Conservation (phyloP, 1,284 basidiomycete genomes). For the Ganoderma sinense region DNA sequence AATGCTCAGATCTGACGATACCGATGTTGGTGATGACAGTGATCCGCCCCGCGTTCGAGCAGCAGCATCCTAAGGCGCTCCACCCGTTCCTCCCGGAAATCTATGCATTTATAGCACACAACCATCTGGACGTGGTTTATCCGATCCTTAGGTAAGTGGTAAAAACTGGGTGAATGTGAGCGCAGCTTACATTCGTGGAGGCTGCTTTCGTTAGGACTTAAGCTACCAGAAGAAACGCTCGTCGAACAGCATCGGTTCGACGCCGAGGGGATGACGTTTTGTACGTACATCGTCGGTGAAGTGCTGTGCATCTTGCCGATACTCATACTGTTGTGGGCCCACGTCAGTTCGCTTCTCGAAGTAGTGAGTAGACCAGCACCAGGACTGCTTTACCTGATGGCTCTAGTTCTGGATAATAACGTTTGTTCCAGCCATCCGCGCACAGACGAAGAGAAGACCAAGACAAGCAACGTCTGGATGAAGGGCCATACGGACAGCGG, state of each 20-base stretch:
- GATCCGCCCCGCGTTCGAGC: constrained; percentile 39
- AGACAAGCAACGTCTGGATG: constrained; percentile 62
- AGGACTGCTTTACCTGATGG: not conserved
- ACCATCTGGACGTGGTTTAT: constrained; percentile 36
- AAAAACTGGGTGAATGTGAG: too few relatives aligned
- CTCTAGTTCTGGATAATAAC: too few relatives aligned
- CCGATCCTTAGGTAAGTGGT: not conserved
- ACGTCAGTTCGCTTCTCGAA: constrained; percentile 42
- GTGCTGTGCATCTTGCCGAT: too few relatives aligned
- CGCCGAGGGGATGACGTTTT: constrained; percentile 35
- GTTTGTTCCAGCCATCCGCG: constrained; percentile 38
- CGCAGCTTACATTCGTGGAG: constrained; percentile 35
- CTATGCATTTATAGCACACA: constrained; percentile 38
- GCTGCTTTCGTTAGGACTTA: constrained; percentile 48
- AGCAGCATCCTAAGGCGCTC: constrained; percentile 41
- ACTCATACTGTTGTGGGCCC: not conserved
- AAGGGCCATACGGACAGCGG: constrained; percentile 59
- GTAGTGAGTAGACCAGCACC: constrained; percentile 36
- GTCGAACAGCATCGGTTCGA: constrained; percentile 38
- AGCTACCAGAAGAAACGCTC: constrained; percentile 45
- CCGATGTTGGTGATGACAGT: constrained; percentile 36
- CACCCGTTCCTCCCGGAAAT: constrained; percentile 50
- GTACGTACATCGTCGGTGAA: constrained; percentile 25
- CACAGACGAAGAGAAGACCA: constrained; percentile 53
- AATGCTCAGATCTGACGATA: too few relatives aligned